phyloP scores from a whole-genome alignment of 345 rosid species.

The Bruguiera sexangula region DNA sequence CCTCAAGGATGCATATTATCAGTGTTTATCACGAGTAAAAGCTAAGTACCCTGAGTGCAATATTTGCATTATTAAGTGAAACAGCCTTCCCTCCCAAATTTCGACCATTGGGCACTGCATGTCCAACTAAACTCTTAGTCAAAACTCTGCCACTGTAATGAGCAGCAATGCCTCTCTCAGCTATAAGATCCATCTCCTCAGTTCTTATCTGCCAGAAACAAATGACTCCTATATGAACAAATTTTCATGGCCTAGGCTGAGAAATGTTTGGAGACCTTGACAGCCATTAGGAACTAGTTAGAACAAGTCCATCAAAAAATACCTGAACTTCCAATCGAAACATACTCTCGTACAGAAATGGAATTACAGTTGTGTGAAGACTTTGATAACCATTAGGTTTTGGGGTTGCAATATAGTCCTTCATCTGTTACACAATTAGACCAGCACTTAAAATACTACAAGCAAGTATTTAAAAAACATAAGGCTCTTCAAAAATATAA shows the following conservation, averaged over 20 bases:
- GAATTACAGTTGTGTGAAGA: constrained; percentile 89
- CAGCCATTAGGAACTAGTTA: too few species aligned
- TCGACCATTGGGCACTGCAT: constrained; percentile 57
- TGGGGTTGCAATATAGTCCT: constrained; percentile 74
- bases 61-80: constrained; percentile 84
- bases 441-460: not conserved
- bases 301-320: constrained; percentile 2
- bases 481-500: constrained; percentile 1
- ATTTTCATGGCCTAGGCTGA: not conserved
- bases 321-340: constrained; percentile 90
- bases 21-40: constrained; percentile 17
- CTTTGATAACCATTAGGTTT: constrained; percentile 99
- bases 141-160: constrained; percentile 87
- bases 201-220: constrained; percentile 72
- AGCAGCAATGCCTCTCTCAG: constrained; percentile 97
- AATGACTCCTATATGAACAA: not conserved
- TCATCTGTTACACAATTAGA: constrained; percentile 48
- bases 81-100: constrained; percentile 69
- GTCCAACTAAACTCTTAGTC: constrained; percentile 71
- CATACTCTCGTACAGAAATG: constrained; percentile 89
- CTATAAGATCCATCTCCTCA: constrained; percentile 95
- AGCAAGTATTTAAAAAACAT: constrained; percentile 2
- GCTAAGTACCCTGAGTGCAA: constrained; percentile 82
- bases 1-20: constrained; percentile 10
- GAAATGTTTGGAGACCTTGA: not conserved